Conservation (phyloP, 257 asterid genomes). For the Solanum pimpinellifolium region DNA sequence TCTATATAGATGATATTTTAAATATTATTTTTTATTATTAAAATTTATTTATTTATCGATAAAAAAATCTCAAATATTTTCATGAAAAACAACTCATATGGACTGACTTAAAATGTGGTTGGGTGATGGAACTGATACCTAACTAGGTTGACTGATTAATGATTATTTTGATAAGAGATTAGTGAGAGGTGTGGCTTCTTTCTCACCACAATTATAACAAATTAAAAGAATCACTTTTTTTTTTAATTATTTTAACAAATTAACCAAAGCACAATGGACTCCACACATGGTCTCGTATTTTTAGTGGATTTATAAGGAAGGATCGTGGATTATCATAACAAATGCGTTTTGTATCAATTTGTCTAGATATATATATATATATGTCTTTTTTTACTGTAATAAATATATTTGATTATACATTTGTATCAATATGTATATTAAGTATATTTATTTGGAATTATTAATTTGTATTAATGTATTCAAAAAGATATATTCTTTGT, state of each 20-base stretch:
- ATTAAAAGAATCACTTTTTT: not conserved
- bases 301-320: not conserved
- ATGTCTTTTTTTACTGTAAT: not conserved
- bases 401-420: no score
- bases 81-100: no score
- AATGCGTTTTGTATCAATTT: not conserved
- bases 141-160: not conserved
- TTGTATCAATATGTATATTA: not conserved
- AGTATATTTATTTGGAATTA: no score
- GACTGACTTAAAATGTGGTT: not conserved
- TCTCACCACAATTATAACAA: not conserved
- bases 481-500: no score
- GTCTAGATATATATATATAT: no score
- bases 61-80: not conserved
- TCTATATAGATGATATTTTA: no score
- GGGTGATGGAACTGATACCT: not conserved
- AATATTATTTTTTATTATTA: not conserved
- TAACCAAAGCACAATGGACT: no score
- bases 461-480: no score
- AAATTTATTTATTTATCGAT: no score
- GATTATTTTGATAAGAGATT: not conserved
- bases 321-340: not conserved
- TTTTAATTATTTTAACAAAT: no score
- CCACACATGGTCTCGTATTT: not conserved
- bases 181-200: not conserved